Percentiles rank a stretch among this genome's conserved stretches.
phyloP scores from a whole-genome alignment of 345 rosid species.

The Populus simonii region DNA sequence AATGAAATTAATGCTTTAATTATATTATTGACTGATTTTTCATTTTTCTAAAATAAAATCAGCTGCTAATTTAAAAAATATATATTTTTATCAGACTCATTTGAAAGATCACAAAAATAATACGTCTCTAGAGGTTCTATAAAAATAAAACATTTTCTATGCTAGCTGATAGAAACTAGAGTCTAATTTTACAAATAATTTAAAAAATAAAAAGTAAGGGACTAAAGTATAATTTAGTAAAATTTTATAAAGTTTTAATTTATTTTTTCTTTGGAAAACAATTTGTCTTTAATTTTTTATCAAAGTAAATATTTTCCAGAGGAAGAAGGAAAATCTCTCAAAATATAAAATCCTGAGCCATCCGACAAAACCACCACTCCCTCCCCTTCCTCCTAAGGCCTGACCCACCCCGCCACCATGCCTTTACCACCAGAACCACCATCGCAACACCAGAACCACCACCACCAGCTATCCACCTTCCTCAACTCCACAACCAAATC shows the following conservation, averaged over 20 bases:
- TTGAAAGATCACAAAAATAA: no score
- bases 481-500: conserved; percentile 40
- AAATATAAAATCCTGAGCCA: background rate
- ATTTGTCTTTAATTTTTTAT: background rate
- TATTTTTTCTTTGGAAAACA: background rate
- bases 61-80: no score
- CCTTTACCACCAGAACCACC: conserved; percentile 39
- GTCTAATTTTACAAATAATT: no score
- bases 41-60: background rate
- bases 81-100: no score
- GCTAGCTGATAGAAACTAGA: no score
- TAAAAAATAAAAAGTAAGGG: no score
- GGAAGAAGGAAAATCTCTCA: background rate
- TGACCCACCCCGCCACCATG: conserved; percentile 22
- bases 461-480: conserved; percentile 29
- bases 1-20: background rate
- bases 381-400: background rate
- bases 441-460: conserved; percentile 21
- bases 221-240: no score
- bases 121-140: no score
- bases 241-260: no score
- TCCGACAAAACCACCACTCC: background rate
- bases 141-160: no score
- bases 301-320: background rate
- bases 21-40: background rate